Conservation (phyloP, 768 basidiomycete species). For the Leccinum subtestaceum region DNA sequence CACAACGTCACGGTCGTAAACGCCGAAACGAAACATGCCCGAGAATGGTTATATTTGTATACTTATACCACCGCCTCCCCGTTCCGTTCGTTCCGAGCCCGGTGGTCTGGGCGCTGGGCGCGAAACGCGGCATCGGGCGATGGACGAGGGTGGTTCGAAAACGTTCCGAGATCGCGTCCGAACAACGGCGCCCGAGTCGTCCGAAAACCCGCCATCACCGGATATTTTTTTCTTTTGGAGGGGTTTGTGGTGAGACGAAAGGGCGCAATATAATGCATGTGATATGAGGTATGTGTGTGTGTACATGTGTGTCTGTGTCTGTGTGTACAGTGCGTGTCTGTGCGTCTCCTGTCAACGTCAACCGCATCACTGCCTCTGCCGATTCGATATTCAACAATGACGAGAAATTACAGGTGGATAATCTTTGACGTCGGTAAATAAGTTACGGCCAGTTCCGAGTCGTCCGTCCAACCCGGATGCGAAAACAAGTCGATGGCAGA, state of each 20-base stretch:
- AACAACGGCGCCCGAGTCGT: not conserved
- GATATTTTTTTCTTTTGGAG: not conserved
- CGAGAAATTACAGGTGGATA: slow-evolving; percentile 13
- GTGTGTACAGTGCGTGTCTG: not conserved
- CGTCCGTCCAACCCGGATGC: slow-evolving; percentile 10
- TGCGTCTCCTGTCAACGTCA: not conserved
- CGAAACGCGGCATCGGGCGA: not conserved
- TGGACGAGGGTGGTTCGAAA: too few relatives aligned
- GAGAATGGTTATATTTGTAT: not conserved
- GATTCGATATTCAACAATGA: not conserved
- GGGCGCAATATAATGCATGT: not conserved
- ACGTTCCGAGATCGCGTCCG: not conserved
- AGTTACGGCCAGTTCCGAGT: not conserved
- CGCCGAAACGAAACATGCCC: slow-evolving; percentile 11
- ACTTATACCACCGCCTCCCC: not conserved
- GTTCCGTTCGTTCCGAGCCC: not conserved
- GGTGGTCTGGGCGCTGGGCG: not conserved
- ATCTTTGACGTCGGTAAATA: slow-evolving; percentile 16
- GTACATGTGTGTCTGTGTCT: not conserved
- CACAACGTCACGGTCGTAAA: slow-evolving; percentile 3
- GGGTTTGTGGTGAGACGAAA: not conserved
- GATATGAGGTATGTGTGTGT: not conserved
- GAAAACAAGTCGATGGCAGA: slow-evolving; percentile 13
- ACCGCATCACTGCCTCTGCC: not conserved
- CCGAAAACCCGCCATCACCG: not conserved